phyloP scores from a whole-genome alignment of 306 rosid genomes.

The Ormosia semicastrata region DNA sequence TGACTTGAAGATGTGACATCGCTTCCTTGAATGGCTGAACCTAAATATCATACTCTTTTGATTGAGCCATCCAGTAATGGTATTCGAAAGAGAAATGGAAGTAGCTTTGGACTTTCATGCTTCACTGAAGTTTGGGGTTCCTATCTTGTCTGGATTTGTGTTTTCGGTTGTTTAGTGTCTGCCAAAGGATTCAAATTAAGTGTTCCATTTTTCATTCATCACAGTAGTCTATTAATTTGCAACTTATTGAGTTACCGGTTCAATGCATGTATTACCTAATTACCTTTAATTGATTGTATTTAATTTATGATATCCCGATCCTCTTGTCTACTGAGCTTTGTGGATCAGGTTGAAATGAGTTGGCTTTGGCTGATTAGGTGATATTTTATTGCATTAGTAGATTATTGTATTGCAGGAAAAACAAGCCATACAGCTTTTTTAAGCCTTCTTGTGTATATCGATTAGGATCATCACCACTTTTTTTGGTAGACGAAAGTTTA shows the following conservation, averaged over 20 bases:
- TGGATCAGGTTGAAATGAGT: slow-evolving; percentile 5
- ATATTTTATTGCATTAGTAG: slow-evolving; percentile 11
- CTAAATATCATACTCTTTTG: background rate
- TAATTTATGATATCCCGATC: background rate
- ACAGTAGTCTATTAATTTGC: background rate
- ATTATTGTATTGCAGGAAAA: background rate
- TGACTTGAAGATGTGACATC: background rate
- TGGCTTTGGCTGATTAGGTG: background rate
- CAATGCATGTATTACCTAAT: background rate
- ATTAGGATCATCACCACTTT: background rate
- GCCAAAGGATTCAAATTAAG: background rate
- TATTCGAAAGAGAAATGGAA: background rate
- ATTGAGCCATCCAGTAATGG: background rate
- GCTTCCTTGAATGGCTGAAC: background rate
- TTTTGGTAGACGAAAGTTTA: too few species aligned
- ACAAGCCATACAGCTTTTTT: background rate
- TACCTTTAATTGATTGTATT: background rate
- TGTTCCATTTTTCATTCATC: background rate
- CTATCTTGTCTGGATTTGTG: slow-evolving; percentile 21
- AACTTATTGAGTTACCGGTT: background rate
- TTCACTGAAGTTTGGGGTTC: background rate
- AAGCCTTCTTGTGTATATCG: background rate
- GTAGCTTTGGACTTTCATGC: background rate
- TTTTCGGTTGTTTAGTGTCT: slow-evolving; percentile 9
- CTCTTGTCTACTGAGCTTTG: background rate